Conservation (phyloP, 2,329 filamentous ascomycete genomes). For the Pseudogymnoascus sp. region DNA sequence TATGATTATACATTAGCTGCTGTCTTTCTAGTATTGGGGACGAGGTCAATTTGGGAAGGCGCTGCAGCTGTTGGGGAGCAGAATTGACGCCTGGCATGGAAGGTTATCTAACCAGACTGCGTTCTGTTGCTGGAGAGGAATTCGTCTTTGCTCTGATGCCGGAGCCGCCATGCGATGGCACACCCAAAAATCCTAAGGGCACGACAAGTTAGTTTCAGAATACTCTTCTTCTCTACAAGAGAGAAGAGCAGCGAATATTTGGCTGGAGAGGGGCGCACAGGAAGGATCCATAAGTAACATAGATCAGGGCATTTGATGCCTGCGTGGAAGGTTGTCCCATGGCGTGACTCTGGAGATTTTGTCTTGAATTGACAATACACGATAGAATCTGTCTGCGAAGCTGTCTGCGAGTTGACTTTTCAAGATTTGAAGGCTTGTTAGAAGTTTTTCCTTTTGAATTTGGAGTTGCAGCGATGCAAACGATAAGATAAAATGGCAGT, state of each 20-base stretch:
- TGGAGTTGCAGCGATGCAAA: neutral
- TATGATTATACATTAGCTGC: conserved; percentile 30
- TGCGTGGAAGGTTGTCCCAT: conserved; percentile 69
- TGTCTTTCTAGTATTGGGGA: neutral
- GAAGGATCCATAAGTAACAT: conserved; percentile 68
- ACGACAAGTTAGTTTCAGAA: conserved; percentile 11
- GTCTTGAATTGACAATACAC: neutral
- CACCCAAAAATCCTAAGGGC: conserved; percentile 51
- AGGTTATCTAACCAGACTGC: conserved; percentile 62
- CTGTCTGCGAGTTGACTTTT: neutral
- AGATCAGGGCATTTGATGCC: conserved; percentile 78
- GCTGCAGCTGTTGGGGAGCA: conserved; percentile 12
- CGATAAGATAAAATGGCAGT: conserved; percentile 5
- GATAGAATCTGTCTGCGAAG: too few relatives aligned
- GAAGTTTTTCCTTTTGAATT: neutral
- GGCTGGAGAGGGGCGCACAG: conserved; percentile 45
- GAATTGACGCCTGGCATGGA: neutral
- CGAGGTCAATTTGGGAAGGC: neutral
- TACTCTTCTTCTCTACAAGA: neutral
- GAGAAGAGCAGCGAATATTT: neutral
- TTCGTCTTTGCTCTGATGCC: conserved; percentile 42
- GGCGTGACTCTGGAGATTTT: conserved; percentile 12
- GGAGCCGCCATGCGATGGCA: conserved; percentile 45
- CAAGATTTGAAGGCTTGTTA: neutral
- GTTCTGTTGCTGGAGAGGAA: conserved; percentile 71